Percentiles rank a stretch among this genome's conserved stretches.
Conservation (phyloP, 257 asterid species). For the Euphrasia confusa region DNA sequence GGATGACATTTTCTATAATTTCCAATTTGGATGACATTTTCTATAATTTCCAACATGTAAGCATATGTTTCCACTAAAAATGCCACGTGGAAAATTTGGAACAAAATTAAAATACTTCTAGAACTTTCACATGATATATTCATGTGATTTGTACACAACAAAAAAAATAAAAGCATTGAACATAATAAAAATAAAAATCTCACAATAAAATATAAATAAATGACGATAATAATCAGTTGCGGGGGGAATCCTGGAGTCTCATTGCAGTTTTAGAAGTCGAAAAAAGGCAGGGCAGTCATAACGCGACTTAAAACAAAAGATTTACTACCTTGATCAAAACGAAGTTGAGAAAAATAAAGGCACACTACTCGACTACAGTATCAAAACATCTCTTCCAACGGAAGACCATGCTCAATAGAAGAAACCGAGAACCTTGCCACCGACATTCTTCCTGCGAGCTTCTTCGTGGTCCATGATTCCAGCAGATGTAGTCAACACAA, state of each 20-base stretch:
- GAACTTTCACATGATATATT: no score
- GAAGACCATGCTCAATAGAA: slow-evolving; percentile 24
- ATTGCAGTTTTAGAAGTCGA: background rate
- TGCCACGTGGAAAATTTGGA: no score
- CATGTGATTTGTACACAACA: background rate
- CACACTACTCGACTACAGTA: background rate
- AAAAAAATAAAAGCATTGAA: background rate
- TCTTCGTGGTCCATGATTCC: slow-evolving; percentile 42
- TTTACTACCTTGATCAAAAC: background rate
- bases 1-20: background rate
- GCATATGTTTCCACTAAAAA: no score
- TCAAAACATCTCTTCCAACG: background rate
- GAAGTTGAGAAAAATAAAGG: background rate
- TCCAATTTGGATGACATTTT: background rate
- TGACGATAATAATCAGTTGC: background rate
- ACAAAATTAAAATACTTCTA: no score
- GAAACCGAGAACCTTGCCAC: slow-evolving; percentile 39
- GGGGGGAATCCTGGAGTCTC: background rate
- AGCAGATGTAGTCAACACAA: slow-evolving; percentile 39
- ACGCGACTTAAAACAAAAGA: background rate
- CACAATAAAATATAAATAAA: background rate
- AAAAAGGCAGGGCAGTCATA: background rate
- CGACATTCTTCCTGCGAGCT: slow-evolving; percentile 39
- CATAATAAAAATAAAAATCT: background rate
- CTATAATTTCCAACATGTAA: no score